Evolutionary conservation across 352 stramenopile genomes (phyloP).

Genomic region (Lagenidium sp.): DNA sequence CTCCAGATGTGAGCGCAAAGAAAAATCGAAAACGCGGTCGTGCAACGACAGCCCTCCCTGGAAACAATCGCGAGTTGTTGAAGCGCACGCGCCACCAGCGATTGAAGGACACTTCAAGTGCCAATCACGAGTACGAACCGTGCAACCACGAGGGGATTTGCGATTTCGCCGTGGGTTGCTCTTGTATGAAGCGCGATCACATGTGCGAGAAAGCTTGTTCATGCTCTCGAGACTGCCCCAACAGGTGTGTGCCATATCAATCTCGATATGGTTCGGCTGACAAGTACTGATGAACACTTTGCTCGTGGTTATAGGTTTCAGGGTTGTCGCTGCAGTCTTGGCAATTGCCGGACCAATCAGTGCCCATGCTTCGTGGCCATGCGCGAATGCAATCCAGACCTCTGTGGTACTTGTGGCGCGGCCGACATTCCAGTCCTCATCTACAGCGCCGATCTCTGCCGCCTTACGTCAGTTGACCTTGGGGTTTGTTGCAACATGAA

Average conservation of each 20-base stretch:
- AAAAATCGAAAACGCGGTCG: slow-evolving; percentile 40
- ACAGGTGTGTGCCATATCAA: slow-evolving; percentile 24
- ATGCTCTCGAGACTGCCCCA: slow-evolving; percentile 67
- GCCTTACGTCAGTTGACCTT: slow-evolving; percentile 6
- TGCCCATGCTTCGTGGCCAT: slow-evolving; percentile 42
- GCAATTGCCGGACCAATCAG: slow-evolving; percentile 31
- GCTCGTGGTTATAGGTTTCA: slow-evolving; percentile 26
- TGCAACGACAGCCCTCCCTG: slow-evolving; percentile 9
- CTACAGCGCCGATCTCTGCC: slow-evolving; percentile 10
- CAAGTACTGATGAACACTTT: too few relatives aligned
- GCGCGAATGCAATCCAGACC: slow-evolving; percentile 49
- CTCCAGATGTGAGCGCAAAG: slow-evolving; percentile 22
- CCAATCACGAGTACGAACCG: slow-evolving; percentile 70
- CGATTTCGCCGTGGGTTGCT: slow-evolving; percentile 35
- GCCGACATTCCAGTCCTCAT: slow-evolving; percentile 27
- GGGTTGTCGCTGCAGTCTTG: slow-evolving; percentile 30
- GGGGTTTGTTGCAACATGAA: slow-evolving; percentile 26
- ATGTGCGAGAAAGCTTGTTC: slow-evolving; percentile 79
- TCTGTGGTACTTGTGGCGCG: slow-evolving; percentile 34
- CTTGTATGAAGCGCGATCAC: slow-evolving; percentile 71
- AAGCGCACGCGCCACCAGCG: slow-evolving; percentile 59
- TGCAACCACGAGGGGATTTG: slow-evolving; percentile 71
- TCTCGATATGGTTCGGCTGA: slow-evolving; percentile 1
- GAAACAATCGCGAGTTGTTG: slow-evolving; percentile 48
- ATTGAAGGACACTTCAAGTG: slow-evolving; percentile 38